A percentile compares a stretch with the other conserved stretches of the same genome.
Conservation (phyloP, 2,329 filamentous ascomycete genomes). For the Bipolaris sorokiniana region DNA sequence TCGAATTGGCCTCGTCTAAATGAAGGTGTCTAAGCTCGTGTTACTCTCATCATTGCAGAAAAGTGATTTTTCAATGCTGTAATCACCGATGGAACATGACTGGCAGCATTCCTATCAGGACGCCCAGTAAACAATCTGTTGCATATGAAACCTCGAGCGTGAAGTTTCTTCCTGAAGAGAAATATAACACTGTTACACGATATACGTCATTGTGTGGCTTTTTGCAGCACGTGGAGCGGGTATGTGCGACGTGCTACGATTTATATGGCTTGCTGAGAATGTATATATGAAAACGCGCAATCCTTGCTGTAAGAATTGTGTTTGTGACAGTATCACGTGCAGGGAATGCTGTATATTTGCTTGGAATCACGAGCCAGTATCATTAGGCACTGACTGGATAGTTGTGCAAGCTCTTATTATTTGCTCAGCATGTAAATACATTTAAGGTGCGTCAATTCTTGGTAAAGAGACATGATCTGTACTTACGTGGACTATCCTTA, state of each 20-base stretch:
- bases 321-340: neutral
- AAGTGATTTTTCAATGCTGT: too few species aligned
- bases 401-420: too few species aligned
- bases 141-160: neutral
- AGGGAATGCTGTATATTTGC: neutral
- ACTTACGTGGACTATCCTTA: too few species aligned
- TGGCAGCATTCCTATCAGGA: too few species aligned
- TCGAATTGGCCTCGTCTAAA: too few species aligned
- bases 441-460: too few species aligned
- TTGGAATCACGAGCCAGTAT: neutral
- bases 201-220: slow-evolving; percentile 4
- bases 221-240: neutral
- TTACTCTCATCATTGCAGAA: too few species aligned
- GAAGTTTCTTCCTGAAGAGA: neutral
- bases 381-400: too few species aligned
- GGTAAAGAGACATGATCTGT: too few species aligned
- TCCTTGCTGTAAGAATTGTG: neutral
- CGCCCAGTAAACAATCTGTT: neutral
- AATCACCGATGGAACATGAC: too few species aligned
- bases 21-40: too few species aligned
- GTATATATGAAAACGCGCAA: neutral
- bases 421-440: too few species aligned
- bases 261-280: neutral
- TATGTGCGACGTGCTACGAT: neutral
- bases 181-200: slow-evolving; percentile 3